Conservation (phyloP, 179 eudicot species). For the Beta corolliflora region DNA sequence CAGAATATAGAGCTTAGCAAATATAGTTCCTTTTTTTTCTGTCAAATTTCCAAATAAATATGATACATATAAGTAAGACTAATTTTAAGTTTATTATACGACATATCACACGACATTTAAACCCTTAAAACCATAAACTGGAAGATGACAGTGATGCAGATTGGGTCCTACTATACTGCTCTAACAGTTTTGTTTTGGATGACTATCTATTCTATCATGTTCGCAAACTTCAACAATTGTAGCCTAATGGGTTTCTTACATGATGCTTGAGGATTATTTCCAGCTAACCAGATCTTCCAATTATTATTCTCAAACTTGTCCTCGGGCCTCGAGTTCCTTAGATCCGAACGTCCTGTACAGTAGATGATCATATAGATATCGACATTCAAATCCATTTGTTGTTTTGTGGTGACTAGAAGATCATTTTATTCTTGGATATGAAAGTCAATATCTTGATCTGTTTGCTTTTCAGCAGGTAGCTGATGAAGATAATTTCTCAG, state of each 20-base stretch:
- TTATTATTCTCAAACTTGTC: not conserved
- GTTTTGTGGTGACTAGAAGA: not conserved
- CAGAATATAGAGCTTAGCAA: too few relatives aligned
- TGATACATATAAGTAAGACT: too few relatives aligned
- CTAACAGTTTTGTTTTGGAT: not conserved
- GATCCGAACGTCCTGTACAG: not conserved
- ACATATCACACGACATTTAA: too few relatives aligned
- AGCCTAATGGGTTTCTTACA: not conserved
- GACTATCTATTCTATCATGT: not conserved
- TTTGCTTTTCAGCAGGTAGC: constrained; percentile 11
- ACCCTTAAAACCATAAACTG: too few relatives aligned
- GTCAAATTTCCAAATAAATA: too few relatives aligned
- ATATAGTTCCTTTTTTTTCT: too few relatives aligned
- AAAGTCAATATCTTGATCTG: not conserved
- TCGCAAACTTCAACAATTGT: not conserved
- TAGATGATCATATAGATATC: not conserved
- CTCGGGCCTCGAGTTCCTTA: not conserved
- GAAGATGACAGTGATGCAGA: too few relatives aligned
- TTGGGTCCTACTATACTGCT: not conserved
- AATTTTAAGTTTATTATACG: too few relatives aligned
- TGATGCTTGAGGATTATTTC: not conserved
- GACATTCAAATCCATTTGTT: not conserved
- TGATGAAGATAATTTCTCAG: not conserved
- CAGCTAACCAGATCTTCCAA: not conserved
- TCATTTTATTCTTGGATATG: not conserved